Evolutionary conservation across 2,329 filamentous ascomycete species (phyloP).

Genomic region (Fusarium algeriense): DNA sequence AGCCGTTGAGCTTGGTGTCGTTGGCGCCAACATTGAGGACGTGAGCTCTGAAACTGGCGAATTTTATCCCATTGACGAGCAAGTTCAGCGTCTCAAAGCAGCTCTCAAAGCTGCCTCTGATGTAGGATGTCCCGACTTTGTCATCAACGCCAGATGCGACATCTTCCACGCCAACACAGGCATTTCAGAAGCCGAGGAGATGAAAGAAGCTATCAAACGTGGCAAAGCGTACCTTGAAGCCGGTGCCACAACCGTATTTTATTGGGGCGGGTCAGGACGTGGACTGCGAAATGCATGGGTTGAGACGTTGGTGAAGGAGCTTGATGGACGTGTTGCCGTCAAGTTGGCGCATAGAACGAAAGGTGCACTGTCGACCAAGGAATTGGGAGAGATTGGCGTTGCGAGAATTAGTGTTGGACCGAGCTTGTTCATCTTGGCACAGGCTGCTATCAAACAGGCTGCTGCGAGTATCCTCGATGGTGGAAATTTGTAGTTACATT

Average conservation of each 20-base stretch:
- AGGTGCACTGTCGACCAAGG: conserved; percentile 57
- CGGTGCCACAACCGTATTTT: conserved; percentile 70
- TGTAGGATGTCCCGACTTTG: conserved; percentile 66
- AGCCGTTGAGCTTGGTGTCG: conserved; percentile 64
- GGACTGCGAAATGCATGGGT: conserved; percentile 62
- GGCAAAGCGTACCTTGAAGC: conserved; percentile 69
- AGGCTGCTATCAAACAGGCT: conserved; percentile 53
- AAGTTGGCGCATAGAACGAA: conserved; percentile 53
- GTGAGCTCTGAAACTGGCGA: conserved; percentile 50
- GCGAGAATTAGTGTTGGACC: conserved; percentile 68
- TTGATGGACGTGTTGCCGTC: conserved; percentile 64
- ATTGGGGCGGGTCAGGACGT: conserved; percentile 65
- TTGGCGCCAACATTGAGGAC: conserved; percentile 72
- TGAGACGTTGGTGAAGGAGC: conserved; percentile 58
- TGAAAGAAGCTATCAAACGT: conserved; percentile 64
- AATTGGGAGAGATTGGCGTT: conserved; percentile 63
- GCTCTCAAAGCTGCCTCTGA: conserved; percentile 59
- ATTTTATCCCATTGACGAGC: conserved; percentile 57
- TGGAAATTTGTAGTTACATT: conserved; percentile 31
- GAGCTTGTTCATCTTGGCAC: conserved; percentile 57
- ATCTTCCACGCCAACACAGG: conserved; percentile 55
- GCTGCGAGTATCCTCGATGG: conserved; percentile 50
- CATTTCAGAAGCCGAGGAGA: conserved; percentile 49
- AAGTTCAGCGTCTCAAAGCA: conserved; percentile 60
- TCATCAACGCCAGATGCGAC: conserved; percentile 70